Percentiles rank a stretch among this genome's conserved stretches.
Conservation (phyloP, 108 stramenopile species). For the Skeletonema marinoi region DNA sequence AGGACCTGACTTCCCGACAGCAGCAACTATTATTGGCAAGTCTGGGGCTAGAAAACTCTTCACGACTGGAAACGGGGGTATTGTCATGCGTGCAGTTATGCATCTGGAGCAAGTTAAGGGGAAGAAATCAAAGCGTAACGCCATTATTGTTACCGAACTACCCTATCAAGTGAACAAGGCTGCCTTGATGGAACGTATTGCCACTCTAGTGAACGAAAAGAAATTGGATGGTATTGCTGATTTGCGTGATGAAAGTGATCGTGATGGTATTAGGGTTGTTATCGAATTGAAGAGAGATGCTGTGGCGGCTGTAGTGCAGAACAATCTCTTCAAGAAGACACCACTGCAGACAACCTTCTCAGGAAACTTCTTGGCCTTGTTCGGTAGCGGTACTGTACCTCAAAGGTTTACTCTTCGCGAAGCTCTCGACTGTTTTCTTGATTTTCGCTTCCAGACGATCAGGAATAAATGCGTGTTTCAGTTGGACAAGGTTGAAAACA, state of each 20-base stretch:
- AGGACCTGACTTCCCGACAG: constrained; percentile 97
- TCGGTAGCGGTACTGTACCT: constrained; percentile 74
- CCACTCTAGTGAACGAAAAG: constrained; percentile 94
- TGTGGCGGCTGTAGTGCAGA: constrained; percentile 80
- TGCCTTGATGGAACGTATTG: constrained; percentile 92
- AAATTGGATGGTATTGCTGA: constrained; percentile 90
- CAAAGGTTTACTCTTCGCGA: constrained; percentile 90
- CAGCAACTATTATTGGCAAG: constrained; percentile 84
- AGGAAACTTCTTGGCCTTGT: constrained; percentile 92
- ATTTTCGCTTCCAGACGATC: constrained; percentile 93
- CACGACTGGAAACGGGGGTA: constrained; percentile 88
- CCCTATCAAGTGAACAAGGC: constrained; percentile 98
- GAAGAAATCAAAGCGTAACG: constrained; percentile 64
- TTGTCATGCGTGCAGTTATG: constrained; percentile 85
- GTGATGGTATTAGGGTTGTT: constrained; percentile 97
- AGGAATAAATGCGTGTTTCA: constrained; percentile 79
- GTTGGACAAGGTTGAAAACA: constrained; percentile 78
- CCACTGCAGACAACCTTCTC: constrained; percentile 90
- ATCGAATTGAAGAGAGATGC: constrained; percentile 97
- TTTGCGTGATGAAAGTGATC: constrained; percentile 92
- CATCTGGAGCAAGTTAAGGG: constrained; percentile 81
- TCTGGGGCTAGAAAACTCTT: constrained; percentile 78
- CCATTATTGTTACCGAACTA: constrained; percentile 94
- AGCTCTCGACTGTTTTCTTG: constrained; percentile 87
- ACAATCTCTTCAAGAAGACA: constrained; percentile 96